Base-by-base conservation (phyloP, 1,284 basidiomycete species). In the Trichosporon sp. region DNA sequence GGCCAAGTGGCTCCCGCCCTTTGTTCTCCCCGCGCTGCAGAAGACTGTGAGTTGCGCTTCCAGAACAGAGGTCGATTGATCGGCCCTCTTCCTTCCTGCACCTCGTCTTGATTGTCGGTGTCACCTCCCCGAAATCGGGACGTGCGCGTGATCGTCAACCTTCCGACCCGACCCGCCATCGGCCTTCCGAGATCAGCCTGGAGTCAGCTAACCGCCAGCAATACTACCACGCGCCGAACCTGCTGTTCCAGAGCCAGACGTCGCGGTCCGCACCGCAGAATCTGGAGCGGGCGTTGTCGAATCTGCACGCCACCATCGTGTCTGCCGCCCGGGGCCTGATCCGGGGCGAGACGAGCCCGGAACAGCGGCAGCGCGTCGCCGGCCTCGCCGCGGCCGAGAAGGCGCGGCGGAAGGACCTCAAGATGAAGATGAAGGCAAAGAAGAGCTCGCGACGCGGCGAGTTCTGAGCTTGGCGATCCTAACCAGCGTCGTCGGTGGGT, bases 1-100 rank as follows among this genome's bases (percentile, higher is more conserved):
- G 23, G 77, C 77, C 1, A 60, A 74, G 23, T 83, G 82, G 82
- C 66, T 83, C 38, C 82, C 82, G 1, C 70, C 70, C 1, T 83
- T 82, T 67, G 70, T 81, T 8, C 64, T 81, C 6, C 56, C 70
- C 2, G 73, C 75, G 23, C 66, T 83, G 23, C 60, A 66, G n/a
- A 69, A 74, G 65, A 77, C 77, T 6, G 82, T 83, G 65, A 73
- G 81, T 78, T 11, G 23, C 5, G 9, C 0, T 12, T 1, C 7
- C n/a, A 2, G 21, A 38, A 2, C 35, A 12, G 9, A 38, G 35
- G 35, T 38, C 35, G 12, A 5, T 38, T 38, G 4, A 12, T 12
- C 12, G 13, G 9, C 35, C 35, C 4, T 5, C 12, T 12, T 44
- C 42, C 13, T 44, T 13, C 42, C 18, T 44, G 18, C n/a, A 18